Evolutionary conservation across 2,329 filamentous ascomycete genomes (phyloP).

Genomic region (Juglanconis oblonga): DNA sequence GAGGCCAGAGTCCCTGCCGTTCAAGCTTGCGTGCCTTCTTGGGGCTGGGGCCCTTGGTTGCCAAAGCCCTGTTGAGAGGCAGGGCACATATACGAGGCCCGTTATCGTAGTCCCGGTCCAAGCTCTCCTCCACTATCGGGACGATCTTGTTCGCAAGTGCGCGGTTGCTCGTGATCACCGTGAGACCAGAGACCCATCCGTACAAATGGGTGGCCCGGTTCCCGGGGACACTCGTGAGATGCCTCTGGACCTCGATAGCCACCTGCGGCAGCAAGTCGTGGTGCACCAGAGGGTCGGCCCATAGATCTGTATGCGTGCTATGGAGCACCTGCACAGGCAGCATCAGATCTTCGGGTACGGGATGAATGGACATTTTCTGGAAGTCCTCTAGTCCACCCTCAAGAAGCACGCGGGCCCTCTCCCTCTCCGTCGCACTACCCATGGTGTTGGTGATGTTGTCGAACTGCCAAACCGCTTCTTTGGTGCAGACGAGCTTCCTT

Average conservation of each 20-base stretch:
- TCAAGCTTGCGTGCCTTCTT: not conserved
- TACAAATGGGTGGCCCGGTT: conserved; percentile 12
- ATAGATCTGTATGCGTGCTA: not conserved
- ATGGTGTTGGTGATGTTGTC: conserved; percentile 63
- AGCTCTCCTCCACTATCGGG: conserved; percentile 10
- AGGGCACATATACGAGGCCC: conserved; percentile 12
- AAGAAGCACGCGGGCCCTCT: conserved; percentile 57
- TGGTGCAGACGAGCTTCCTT: conserved; percentile 62
- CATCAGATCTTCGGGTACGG: conserved; percentile 9
- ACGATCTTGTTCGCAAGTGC: conserved; percentile 9
- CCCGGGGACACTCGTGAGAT: conserved; percentile 5
- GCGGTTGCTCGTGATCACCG: conserved; percentile 15
- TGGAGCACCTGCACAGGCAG: conserved; percentile 11
- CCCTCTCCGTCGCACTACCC: conserved; percentile 58
- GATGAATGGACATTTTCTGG: conserved; percentile 11
- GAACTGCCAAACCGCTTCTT: conserved; percentile 63
- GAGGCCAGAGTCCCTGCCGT: not conserved
- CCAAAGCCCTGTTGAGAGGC: conserved; percentile 15
- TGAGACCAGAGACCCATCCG: conserved; percentile 1
- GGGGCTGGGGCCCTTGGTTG: conserved; percentile 12
- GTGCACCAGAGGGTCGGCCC: not conserved
- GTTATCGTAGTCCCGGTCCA: conserved; percentile 8
- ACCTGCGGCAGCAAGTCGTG: conserved; percentile 5
- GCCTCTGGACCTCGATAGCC: conserved; percentile 8
- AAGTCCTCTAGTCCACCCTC: not conserved